A percentile compares a stretch with the other conserved stretches of the same genome.
Conservation (phyloP, 495 filamentous ascomycete species). For the Xylaria grammica region DNA sequence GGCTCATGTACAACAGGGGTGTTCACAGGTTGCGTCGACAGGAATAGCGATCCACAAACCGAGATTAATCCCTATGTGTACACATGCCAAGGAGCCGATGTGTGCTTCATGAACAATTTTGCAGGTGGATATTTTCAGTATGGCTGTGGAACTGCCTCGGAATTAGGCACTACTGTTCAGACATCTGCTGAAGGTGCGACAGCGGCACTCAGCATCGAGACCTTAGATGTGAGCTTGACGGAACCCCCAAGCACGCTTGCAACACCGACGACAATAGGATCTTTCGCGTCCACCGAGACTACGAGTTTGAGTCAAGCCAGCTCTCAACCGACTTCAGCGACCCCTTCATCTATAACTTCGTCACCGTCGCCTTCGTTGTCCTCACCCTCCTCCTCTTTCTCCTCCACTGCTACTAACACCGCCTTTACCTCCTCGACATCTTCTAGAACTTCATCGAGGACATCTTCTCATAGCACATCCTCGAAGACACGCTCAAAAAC, state of each 20-base stretch:
- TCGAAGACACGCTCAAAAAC: constrained; percentile 28
- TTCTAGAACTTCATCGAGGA: constrained; percentile 24
- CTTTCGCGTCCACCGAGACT: constrained; percentile 27
- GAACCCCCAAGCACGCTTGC: constrained; percentile 36
- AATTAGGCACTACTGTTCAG: constrained; percentile 47
- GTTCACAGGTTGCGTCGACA: constrained; percentile 55
- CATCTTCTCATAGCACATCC: constrained; percentile 22
- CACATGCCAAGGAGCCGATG: constrained; percentile 46
- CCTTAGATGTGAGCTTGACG: constrained; percentile 40
- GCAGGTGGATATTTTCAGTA: constrained; percentile 56
- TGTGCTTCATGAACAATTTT: constrained; percentile 54
- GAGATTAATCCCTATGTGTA: constrained; percentile 55
- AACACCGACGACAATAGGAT: constrained; percentile 44
- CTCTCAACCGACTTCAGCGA: constrained; percentile 16
- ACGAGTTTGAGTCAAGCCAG: constrained; percentile 18
- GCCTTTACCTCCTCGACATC: constrained; percentile 26
- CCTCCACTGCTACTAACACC: constrained; percentile 14
- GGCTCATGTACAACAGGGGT: constrained; percentile 51
- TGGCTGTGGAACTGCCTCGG: constrained; percentile 53
- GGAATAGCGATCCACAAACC: constrained; percentile 50
- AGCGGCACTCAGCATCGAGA: constrained; percentile 34
- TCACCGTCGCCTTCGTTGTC: not conserved
- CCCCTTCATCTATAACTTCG: not conserved
- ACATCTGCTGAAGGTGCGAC: constrained; percentile 45
- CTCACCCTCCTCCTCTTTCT: constrained; percentile 15